phyloP scores from a whole-genome alignment of 257 asterid genomes.

The Nicotiana undulata region DNA sequence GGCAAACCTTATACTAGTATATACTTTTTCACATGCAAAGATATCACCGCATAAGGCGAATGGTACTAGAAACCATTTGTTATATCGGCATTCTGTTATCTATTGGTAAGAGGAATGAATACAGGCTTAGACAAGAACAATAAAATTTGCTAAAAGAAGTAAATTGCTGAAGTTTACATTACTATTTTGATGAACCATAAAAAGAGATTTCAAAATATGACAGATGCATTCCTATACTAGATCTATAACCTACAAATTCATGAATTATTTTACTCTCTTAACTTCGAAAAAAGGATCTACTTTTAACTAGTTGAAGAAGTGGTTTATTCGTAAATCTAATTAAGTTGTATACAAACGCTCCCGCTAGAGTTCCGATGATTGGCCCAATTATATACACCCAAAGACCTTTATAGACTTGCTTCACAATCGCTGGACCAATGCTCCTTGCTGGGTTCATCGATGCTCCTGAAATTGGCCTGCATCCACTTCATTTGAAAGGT shows the following conservation, averaged over 20 bases:
- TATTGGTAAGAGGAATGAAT: too few species aligned
- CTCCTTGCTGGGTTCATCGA: slow-evolving; percentile 95
- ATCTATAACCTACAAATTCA: background rate
- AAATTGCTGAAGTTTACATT: too few species aligned
- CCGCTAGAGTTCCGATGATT: slow-evolving; percentile 36
- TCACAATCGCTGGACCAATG: slow-evolving; percentile 74
- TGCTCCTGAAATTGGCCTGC: slow-evolving; percentile 82
- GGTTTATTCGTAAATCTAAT: slow-evolving; percentile 44
- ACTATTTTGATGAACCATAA: too few species aligned
- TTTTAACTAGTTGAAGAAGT: background rate
- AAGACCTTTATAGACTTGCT: slow-evolving; percentile 30
- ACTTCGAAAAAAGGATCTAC: background rate
- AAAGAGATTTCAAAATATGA: too few species aligned
- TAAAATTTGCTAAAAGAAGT: too few species aligned
- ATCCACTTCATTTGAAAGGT: background rate
- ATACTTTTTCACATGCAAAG: too few species aligned
- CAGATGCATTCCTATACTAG: too few species aligned
- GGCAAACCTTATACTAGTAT: too few species aligned
- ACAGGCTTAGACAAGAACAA: too few species aligned
- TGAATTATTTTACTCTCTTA: background rate
- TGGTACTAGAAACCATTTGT: too few species aligned
- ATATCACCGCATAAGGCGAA: too few species aligned
- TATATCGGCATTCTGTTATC: too few species aligned
- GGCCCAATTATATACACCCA: slow-evolving; percentile 73
- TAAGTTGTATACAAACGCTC: slow-evolving; percentile 49